Evolutionary conservation across 768 basidiomycete genomes (phyloP), one percentile per base, ranked within the genome.

Genomic region (Tephrocybe sp.): DNA sequence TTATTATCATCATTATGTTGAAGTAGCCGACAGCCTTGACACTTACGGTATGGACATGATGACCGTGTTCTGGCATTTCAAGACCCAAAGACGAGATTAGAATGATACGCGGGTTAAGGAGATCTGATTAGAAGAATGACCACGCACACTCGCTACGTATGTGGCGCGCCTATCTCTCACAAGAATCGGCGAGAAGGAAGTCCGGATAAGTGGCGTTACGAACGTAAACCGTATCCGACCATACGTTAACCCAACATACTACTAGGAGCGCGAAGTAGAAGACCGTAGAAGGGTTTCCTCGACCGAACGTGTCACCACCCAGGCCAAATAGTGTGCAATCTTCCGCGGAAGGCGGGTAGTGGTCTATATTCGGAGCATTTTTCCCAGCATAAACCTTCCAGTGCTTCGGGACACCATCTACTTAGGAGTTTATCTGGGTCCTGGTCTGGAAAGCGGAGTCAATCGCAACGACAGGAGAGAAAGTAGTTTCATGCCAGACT

Each of bases 261-360:
- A 55, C 55, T 55, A 56, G n/a, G 40, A 44, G 44, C 37, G 61
- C 60, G 58, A 63, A 56, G 61, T 53, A 53, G 60, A 61, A 63
- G 60, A 62, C 38, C 51, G 56, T 38, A 52, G 54, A 58, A 62
- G 64, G 47, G 47, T 49, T 61, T 58, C 64, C 64, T 60, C 59
- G 61, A 58, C 65, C 64, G 64, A 68, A 65, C 60, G 64, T 64
- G 64, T 66, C 61, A 60, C 55, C 52, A n/a, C 54, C 55, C 55
- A 55, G 60, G 64, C 63, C 61, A 62, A 60, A 62, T 48, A 55
- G 64, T 69, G 66, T 59, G 59, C 71, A 74, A 71, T 73, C 69
- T 65, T 72, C 75, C 75, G 74, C 69, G 72, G 69, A 68, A 71
- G 70, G 64, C 74, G 75, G 75, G 62, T 51, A 55, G 55, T 49